These are phyloP conservation scores for Prunus armeniaca DNA, from an alignment of 306 rosid genomes.

Conservation along the genomic window DNA sequence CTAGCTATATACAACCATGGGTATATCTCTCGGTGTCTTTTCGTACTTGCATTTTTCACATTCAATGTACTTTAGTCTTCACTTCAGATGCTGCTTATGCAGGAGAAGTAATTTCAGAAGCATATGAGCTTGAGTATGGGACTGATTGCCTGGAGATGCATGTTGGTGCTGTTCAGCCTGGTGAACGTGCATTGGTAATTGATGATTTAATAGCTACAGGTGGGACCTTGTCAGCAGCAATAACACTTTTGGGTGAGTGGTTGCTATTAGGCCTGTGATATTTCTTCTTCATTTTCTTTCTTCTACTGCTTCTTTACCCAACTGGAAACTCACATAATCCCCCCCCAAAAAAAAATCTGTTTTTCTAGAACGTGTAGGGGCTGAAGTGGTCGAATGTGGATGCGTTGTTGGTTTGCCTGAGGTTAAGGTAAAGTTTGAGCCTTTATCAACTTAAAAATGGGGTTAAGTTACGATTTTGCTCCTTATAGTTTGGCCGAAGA, in stretches of 20 bases:
- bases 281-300: neutral
- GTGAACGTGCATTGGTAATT: slow-evolving; percentile 79
- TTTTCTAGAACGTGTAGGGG: slow-evolving; percentile 74
- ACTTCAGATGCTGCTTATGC: slow-evolving; percentile 16
- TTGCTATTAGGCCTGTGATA: neutral
- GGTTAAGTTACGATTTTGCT: neutral
- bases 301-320: slow-evolving; percentile 13
- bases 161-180: slow-evolving; percentile 70
- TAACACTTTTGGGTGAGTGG: slow-evolving; percentile 72
- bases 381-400: slow-evolving; percentile 93
- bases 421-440: slow-evolving; percentile 58
- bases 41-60: neutral
- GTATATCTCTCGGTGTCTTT: neutral
- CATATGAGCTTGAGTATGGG: slow-evolving; percentile 85
- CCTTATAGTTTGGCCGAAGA: neutral
- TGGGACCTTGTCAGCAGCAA: slow-evolving; percentile 91
- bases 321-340: slow-evolving; percentile 9
- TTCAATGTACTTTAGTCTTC: neutral
- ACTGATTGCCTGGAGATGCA: slow-evolving; percentile 90
- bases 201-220: slow-evolving; percentile 97
- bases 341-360: slow-evolving; percentile 1
- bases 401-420: slow-evolving; percentile 94
- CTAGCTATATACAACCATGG: neutral
- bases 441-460: neutral
- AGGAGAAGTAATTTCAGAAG: slow-evolving; percentile 86